phyloP scores from a whole-genome alignment of 768 basidiomycete species.

The Trametes punicea region DNA sequence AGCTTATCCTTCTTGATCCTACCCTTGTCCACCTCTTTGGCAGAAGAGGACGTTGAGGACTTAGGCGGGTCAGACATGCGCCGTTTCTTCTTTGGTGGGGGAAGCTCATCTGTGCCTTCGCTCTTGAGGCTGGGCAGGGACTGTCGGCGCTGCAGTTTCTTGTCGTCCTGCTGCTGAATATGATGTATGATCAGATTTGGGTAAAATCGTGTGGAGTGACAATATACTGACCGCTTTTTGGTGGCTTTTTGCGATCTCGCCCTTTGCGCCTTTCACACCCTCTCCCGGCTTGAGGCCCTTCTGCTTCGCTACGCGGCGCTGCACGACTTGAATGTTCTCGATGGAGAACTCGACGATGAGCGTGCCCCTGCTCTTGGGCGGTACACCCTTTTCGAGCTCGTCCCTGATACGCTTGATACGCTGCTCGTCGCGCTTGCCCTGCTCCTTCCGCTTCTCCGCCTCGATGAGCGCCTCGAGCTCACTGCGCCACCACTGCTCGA shows the following conservation, averaged over 20 bases:
- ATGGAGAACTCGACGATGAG: constrained; percentile 96
- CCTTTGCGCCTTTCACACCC: constrained; percentile 2
- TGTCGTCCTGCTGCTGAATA: constrained; percentile 4
- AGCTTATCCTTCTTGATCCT: constrained; percentile 21
- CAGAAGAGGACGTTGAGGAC: neutral
- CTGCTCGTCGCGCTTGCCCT: constrained; percentile 46
- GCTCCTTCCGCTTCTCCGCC: constrained; percentile 45
- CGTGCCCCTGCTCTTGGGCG: constrained; percentile 43
- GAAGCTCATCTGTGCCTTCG: constrained; percentile 34
- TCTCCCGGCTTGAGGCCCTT: neutral
- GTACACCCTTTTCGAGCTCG: constrained; percentile 45
- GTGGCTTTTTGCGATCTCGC: neutral
- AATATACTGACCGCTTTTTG: constrained; percentile 3
- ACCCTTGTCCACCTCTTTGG: constrained; percentile 15
- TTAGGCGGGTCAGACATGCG: constrained; percentile 27
- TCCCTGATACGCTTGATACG: constrained; percentile 58
- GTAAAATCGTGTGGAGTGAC: neutral
- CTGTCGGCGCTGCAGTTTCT: constrained; percentile 15
- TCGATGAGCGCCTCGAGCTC: constrained; percentile 62
- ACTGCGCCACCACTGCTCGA: constrained; percentile 83
- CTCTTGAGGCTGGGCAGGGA: constrained; percentile 22
- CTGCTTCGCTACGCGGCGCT: constrained; percentile 59
- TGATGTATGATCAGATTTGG: neutral
- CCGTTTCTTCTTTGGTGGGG: constrained; percentile 48
- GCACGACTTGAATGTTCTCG: constrained; percentile 89